phyloP scores from a whole-genome alignment of 495 filamentous ascomycete species.

The Pyronema omphalodes region DNA sequence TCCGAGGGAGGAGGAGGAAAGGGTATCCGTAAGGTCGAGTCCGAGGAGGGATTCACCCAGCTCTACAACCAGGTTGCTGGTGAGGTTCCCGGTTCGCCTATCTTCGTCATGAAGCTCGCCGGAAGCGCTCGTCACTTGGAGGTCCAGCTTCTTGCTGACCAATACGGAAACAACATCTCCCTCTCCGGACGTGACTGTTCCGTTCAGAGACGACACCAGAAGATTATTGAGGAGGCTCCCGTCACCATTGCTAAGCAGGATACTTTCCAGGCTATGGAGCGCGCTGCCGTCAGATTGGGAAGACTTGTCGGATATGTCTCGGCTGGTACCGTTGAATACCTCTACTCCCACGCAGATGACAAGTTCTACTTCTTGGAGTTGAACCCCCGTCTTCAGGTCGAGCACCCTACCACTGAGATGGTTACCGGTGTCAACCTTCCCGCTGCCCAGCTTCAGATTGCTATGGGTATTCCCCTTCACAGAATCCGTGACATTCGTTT shows the following conservation, averaged over 20 bases:
- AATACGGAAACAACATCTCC: slow-evolving; percentile 99
- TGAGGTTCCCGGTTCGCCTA: slow-evolving; percentile 97
- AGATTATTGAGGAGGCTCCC: slow-evolving; percentile 98
- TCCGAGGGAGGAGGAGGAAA: slow-evolving; percentile 99
- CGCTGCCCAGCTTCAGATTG: slow-evolving; percentile 92
- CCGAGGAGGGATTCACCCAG: slow-evolving; percentile 60
- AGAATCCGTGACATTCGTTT: slow-evolving; percentile 90
- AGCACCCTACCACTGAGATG: slow-evolving; percentile 99
- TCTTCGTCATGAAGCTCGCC: slow-evolving; percentile 99
- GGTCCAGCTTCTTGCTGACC: slow-evolving; percentile 89
- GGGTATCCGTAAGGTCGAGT: slow-evolving; percentile 91
- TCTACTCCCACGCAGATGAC: slow-evolving; percentile 95
- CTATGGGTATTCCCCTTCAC: slow-evolving; percentile 95
- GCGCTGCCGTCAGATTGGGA: slow-evolving; percentile 84
- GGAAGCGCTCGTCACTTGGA: slow-evolving; percentile 93
- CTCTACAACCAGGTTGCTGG: slow-evolving; percentile 89
- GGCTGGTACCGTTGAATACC: slow-evolving; percentile 95
- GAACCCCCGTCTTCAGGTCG: slow-evolving; percentile 95
- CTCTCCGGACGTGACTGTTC: slow-evolving; percentile 98
- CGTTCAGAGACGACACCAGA: slow-evolving; percentile 95
- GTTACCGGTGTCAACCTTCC: slow-evolving; percentile 94
- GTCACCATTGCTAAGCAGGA: slow-evolving; percentile 78
- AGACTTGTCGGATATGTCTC: slow-evolving; percentile 94
- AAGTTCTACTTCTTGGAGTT: slow-evolving; percentile 99
- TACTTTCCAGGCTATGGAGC: slow-evolving; percentile 93